Conservation (phyloP, 805 yeast species). For the Candida ovalis region DNA sequence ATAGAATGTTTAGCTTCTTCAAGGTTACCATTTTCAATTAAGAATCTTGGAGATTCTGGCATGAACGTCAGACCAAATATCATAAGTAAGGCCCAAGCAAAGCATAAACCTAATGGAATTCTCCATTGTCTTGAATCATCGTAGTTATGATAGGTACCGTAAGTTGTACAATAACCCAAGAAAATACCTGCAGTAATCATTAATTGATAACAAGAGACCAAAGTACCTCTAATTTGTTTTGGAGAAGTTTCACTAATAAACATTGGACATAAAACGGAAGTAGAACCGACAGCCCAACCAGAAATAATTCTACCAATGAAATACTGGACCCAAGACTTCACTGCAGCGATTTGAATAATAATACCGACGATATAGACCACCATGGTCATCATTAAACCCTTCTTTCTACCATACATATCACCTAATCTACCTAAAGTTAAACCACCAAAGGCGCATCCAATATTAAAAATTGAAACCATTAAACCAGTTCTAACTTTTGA, state of each 20-base stretch:
- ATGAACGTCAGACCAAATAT: slow-evolving; percentile 48
- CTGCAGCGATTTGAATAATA: slow-evolving; percentile 54
- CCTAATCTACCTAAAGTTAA: slow-evolving; percentile 51
- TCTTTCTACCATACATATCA: slow-evolving; percentile 58
- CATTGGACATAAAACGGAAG: slow-evolving; percentile 51
- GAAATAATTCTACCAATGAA: slow-evolving; percentile 58
- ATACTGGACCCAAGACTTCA: slow-evolving; percentile 57
- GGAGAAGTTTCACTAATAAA: slow-evolving; percentile 70
- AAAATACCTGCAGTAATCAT: slow-evolving; percentile 69
- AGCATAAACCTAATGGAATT: slow-evolving; percentile 52
- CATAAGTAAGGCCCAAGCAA: slow-evolving; percentile 50
- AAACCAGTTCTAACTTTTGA: slow-evolving; percentile 57
- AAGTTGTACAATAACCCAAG: slow-evolving; percentile 63
- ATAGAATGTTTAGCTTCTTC: slow-evolving; percentile 54
- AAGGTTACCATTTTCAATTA: slow-evolving; percentile 44
- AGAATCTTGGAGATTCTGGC: slow-evolving; percentile 70
- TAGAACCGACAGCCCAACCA: slow-evolving; percentile 53
- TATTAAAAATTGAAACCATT: slow-evolving; percentile 65
- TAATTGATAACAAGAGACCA: slow-evolving; percentile 67
- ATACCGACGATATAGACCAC: slow-evolving; percentile 57
- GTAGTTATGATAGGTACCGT: slow-evolving; percentile 53
- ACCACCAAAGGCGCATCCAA: slow-evolving; percentile 74
- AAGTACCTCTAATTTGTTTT: slow-evolving; percentile 64
- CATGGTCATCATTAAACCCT: slow-evolving; percentile 50
- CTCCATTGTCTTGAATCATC: slow-evolving; percentile 58